A percentile compares a stretch with the other conserved stretches of the same genome.
Evolutionary conservation across 1,284 basidiomycete species (phyloP).

Genomic region (Xerocomus subilludens): DNA sequence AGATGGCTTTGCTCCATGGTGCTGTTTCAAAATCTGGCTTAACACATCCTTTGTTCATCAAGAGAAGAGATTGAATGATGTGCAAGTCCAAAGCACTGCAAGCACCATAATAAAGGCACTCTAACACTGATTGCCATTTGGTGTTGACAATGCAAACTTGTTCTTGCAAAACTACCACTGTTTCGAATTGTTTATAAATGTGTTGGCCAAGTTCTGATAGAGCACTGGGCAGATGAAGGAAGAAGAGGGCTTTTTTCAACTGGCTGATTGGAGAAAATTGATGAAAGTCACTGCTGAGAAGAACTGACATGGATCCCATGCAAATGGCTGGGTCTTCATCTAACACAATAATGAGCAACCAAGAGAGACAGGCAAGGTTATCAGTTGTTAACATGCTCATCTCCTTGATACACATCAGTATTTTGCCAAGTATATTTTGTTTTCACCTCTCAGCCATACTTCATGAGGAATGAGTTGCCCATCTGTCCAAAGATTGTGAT

Average conservation of each 20-base stretch:
- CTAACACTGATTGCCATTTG: not conserved
- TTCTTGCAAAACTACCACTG: not conserved
- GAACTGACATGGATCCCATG: not conserved
- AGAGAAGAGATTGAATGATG: not conserved
- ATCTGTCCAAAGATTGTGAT: not conserved
- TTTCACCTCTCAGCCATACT: not conserved
- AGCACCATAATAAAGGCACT: not conserved
- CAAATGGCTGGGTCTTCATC: not conserved
- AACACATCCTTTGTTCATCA: not conserved
- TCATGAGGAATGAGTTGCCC: not conserved
- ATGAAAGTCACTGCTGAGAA: not conserved
- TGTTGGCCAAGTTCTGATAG: not conserved
- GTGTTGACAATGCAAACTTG: not conserved
- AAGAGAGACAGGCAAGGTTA: not conserved
- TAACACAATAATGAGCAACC: not conserved
- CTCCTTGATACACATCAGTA: not conserved
- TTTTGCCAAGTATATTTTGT: not conserved
- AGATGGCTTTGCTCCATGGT: not conserved
- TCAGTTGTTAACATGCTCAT: not conserved
- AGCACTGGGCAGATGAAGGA: not conserved
- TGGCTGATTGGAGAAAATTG: not conserved
- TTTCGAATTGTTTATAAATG: not conserved
- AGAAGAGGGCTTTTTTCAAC: not conserved
- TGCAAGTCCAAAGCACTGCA: not conserved
- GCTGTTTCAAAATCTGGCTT: not conserved